Conservation (phyloP, 495 filamentous ascomycete genomes). For the Rhypophila decipiens region DNA sequence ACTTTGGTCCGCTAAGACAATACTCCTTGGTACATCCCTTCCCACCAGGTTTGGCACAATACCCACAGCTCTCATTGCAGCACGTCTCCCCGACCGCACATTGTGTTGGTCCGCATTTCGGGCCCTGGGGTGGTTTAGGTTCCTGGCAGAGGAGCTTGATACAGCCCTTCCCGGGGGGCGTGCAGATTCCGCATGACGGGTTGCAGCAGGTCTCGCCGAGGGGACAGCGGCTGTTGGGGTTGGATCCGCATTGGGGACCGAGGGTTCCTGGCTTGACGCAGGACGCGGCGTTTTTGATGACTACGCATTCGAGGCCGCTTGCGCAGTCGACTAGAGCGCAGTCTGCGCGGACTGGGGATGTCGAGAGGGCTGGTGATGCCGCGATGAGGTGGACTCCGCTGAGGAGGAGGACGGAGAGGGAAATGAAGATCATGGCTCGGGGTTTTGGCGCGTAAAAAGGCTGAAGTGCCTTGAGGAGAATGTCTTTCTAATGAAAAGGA, state of each 20-base stretch:
- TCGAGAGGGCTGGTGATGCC: not conserved
- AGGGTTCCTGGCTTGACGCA: too few relatives aligned
- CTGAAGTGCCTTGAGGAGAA: not conserved
- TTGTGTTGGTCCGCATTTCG: not conserved
- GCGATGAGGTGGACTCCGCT: not conserved
- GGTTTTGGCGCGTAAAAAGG: not conserved
- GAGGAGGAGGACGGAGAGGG: not conserved
- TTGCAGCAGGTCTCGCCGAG: too few relatives aligned
- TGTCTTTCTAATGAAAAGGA: not conserved
- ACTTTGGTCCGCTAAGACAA: not conserved
- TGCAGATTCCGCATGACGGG: constrained; percentile 6
- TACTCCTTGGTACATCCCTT: constrained; percentile 6
- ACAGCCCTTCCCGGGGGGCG: constrained; percentile 1
- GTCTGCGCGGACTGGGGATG: too few relatives aligned
- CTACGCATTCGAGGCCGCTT: too few relatives aligned
- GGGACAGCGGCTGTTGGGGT: too few relatives aligned
- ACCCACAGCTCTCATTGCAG: constrained; percentile 7
- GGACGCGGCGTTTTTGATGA: too few relatives aligned
- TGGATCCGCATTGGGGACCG: too few relatives aligned
- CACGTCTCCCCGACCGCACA: constrained; percentile 1
- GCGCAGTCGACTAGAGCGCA: too few relatives aligned
- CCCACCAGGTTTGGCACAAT: constrained; percentile 2
- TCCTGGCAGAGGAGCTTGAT: constrained; percentile 4
- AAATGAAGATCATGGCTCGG: not conserved
- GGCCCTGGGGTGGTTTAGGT: not conserved